Conservation (phyloP, 2,329 filamentous ascomycete species). For the Eutypa lata region DNA sequence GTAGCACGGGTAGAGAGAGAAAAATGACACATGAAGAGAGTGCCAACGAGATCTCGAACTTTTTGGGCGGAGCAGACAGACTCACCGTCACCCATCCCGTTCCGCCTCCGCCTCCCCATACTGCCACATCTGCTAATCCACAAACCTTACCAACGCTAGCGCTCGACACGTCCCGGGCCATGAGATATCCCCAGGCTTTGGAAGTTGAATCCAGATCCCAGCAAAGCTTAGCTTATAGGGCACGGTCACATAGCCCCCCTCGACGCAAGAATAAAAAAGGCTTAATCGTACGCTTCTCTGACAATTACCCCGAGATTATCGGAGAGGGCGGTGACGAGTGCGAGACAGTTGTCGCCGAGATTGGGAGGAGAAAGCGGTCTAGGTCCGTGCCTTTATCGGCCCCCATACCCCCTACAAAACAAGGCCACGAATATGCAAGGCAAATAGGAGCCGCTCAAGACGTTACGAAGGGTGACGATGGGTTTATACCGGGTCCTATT, state of each 20-base stretch:
- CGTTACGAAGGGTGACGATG: slow-evolving; percentile 31
- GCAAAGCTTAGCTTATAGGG: slow-evolving; percentile 41
- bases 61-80: slow-evolving; percentile 55
- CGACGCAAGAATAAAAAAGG: slow-evolving; percentile 56
- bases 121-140: slow-evolving; percentile 16
- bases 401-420: slow-evolving; percentile 29
- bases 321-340: slow-evolving; percentile 90
- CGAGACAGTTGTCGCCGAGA: slow-evolving; percentile 66
- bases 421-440: slow-evolving; percentile 23
- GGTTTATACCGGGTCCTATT: slow-evolving; percentile 53
- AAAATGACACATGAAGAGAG: slow-evolving; percentile 39
- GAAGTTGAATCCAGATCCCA: slow-evolving; percentile 41
- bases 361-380: slow-evolving; percentile 56
- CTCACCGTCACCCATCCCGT: slow-evolving; percentile 51
- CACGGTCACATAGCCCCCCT: slow-evolving; percentile 42
- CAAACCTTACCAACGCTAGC: slow-evolving; percentile 37
- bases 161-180: slow-evolving; percentile 54
- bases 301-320: slow-evolving; percentile 74
- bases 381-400: slow-evolving; percentile 32
- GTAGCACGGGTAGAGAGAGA: slow-evolving; percentile 19
- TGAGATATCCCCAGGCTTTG: slow-evolving; percentile 53
- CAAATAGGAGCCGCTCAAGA: slow-evolving; percentile 21
- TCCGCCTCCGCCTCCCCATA: slow-evolving; percentile 33
- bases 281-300: slow-evolving; percentile 70
- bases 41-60: slow-evolving; percentile 54